These are phyloP conservation scores for Pyracantha coccinea DNA, from an alignment of 331 rosid genomes.

Conservation along the genomic window DNA sequence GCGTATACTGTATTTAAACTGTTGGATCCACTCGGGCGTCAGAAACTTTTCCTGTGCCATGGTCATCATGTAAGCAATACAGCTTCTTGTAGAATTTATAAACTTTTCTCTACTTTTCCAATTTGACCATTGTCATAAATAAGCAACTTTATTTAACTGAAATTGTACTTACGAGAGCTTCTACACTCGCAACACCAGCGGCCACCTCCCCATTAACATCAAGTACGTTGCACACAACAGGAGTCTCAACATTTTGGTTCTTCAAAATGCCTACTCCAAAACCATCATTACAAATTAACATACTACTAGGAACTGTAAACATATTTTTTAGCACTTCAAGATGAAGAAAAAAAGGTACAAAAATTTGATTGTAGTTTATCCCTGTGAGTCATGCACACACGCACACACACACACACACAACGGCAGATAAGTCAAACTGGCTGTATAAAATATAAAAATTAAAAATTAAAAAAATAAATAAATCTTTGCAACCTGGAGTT, in stretches of 20 bases:
- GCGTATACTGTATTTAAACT: constrained; percentile 36
- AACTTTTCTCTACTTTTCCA: constrained; percentile 16
- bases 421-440: neutral
- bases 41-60: constrained; percentile 61
- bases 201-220: constrained; percentile 68
- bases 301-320: neutral
- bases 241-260: constrained; percentile 56
- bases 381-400: neutral
- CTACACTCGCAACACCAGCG: constrained; percentile 80
- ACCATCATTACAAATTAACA: constrained; percentile 3
- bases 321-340: neutral
- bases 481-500: neutral
- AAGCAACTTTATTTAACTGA: neutral
- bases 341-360: neutral
- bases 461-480: too few species aligned
- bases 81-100: constrained; percentile 7
- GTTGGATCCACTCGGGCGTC: constrained; percentile 71
- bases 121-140: neutral
- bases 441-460: neutral
- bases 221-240: constrained; percentile 74
- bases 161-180: constrained; percentile 62
- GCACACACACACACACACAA: neutral
- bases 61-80: neutral
- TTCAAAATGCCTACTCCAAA: constrained; percentile 61
- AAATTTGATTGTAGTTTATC: neutral